Evolutionary conservation across 371 early-diverging fungal species (phyloP).

Genomic region (Neoconidiobolus thromboides): DNA sequence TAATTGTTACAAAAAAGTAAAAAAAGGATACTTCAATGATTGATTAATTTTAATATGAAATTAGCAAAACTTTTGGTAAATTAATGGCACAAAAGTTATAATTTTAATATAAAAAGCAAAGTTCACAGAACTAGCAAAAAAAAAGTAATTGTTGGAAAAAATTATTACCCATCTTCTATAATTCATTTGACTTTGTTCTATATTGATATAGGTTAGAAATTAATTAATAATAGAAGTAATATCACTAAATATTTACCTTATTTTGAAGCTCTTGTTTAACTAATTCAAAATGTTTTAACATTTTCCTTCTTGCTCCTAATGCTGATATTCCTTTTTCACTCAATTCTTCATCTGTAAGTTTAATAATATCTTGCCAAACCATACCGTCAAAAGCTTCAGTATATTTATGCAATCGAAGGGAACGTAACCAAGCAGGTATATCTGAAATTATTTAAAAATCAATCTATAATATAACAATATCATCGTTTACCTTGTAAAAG

Average conservation of each 20-base stretch:
- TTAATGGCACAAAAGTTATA: too few relatives aligned
- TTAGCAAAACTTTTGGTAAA: too few relatives aligned
- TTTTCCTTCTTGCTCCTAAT: constrained; percentile 82
- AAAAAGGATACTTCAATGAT: too few relatives aligned
- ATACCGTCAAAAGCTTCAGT: constrained; percentile 64
- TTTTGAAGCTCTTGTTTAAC: constrained; percentile 29
- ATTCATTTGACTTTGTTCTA: background rate
- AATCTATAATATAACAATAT: background rate
- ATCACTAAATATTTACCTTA: background rate
- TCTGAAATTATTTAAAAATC: constrained; percentile 22
- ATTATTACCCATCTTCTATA: too few relatives aligned
- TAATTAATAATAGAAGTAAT: background rate
- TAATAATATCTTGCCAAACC: constrained; percentile 72
- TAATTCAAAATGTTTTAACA: constrained; percentile 87
- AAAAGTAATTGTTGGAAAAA: too few relatives aligned
- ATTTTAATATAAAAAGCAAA: too few relatives aligned
- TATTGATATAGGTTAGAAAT: background rate
- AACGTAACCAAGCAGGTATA: constrained; percentile 81
- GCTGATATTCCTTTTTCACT: constrained; percentile 73
- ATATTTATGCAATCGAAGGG: constrained; percentile 88
- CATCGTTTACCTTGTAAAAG: constrained; percentile 1
- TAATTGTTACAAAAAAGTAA: too few relatives aligned
- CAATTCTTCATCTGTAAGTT: constrained; percentile 66
- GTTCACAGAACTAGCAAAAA: too few relatives aligned
- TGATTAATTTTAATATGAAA: too few relatives aligned